Conservation (phyloP, 2,329 filamentous ascomycete genomes). For the Cyclaneusma minus region DNA sequence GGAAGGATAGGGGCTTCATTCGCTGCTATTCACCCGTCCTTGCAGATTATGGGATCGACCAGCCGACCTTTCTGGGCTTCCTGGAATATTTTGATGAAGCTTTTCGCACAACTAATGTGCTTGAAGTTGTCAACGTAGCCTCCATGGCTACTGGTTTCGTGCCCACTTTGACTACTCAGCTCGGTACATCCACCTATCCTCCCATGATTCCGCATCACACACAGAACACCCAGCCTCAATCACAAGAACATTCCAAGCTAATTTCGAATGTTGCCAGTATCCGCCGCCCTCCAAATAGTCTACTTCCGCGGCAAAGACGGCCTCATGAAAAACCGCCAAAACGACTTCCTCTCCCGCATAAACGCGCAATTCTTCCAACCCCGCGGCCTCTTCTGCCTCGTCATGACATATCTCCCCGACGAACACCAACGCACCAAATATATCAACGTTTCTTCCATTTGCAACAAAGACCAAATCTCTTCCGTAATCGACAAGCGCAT, state of each 20-base stretch:
- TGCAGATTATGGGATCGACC: conserved; percentile 27
- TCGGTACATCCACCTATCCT: too few relatives aligned
- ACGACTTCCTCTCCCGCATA: conserved; percentile 36
- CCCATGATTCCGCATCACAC: too few relatives aligned
- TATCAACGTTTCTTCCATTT: too few relatives aligned
- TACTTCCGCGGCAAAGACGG: too few relatives aligned
- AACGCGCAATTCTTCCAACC: conserved; percentile 42
- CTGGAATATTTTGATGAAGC: conserved; percentile 29
- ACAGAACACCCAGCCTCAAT: too few relatives aligned
- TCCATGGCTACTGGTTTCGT: conserved; percentile 22
- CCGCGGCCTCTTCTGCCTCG: conserved; percentile 34
- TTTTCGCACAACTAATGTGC: conserved; percentile 16
- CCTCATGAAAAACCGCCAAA: conserved; percentile 27
- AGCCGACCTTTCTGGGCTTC: conserved; percentile 31
- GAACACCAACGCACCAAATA: neutral
- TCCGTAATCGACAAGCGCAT: too few relatives aligned
- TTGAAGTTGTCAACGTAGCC: conserved; percentile 26
- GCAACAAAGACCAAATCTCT: too few relatives aligned
- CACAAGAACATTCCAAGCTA: too few relatives aligned
- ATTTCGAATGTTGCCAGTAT: too few relatives aligned
- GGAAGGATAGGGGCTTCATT: conserved; percentile 32
- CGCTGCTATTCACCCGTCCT: conserved; percentile 36
- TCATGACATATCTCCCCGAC: conserved; percentile 37
- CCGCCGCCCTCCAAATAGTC: too few relatives aligned
- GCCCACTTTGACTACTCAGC: too few relatives aligned